Percentiles rank a stretch among this genome's conserved stretches.
These are phyloP conservation scores for Kwoniella sp. DNA, from an alignment of 768 basidiomycete genomes.

Conservation along the genomic window DNA sequence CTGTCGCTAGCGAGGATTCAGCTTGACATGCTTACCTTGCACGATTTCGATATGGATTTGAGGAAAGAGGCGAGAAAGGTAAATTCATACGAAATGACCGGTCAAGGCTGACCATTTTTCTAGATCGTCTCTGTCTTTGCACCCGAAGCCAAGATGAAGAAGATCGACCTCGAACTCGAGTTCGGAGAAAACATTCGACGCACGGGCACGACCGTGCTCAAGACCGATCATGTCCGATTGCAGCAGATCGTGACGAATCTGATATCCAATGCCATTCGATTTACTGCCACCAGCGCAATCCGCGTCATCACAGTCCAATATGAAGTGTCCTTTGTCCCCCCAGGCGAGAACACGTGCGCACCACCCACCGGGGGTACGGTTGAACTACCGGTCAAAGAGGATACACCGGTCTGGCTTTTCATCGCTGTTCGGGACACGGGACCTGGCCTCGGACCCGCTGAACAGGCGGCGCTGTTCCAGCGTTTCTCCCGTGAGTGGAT, in stretches of 20 bases:
- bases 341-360: conserved; percentile 28
- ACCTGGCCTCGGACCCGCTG: conserved; percentile 44
- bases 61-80: conserved; percentile 39
- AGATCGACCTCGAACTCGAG: conserved; percentile 41
- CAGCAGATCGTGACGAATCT: conserved; percentile 48
- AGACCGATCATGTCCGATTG: conserved; percentile 32
- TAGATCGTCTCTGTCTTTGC: conserved; percentile 49
- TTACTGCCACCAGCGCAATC: conserved; percentile 38
- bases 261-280: conserved; percentile 49
- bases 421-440: conserved; percentile 48
- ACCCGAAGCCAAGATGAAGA: conserved; percentile 41
- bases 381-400: conserved; percentile 16
- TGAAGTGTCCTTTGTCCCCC: conserved; percentile 39
- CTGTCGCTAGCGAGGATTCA: conserved; percentile 45
- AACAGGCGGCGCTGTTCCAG: conserved; percentile 43
- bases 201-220: conserved; percentile 5
- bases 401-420: conserved; percentile 35
- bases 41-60: conserved; percentile 38
- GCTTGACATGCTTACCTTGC: conserved; percentile 42
- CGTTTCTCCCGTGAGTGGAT: conserved; percentile 33
- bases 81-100: not conserved
- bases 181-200: conserved; percentile 34
- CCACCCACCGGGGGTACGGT: conserved; percentile 3
- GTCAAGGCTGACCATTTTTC: not conserved
- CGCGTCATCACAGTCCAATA: conserved; percentile 36